These are phyloP conservation scores for Zymoseptoria ardabiliae DNA, from an alignment of 2,329 filamentous ascomycete species.

Conservation along the genomic window DNA sequence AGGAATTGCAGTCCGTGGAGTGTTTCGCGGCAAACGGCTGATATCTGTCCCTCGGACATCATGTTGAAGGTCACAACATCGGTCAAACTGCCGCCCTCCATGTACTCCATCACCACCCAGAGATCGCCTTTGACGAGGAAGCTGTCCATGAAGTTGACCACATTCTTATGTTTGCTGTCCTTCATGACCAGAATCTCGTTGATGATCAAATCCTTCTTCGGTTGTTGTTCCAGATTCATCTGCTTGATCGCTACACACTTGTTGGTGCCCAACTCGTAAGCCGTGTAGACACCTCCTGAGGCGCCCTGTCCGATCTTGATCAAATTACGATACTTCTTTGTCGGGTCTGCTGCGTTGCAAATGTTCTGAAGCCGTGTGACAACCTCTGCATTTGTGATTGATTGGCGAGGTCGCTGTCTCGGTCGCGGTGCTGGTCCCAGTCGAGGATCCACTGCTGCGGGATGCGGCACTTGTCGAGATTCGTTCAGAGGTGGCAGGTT, in stretches of 20 bases:
- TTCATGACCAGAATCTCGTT: slow-evolving; percentile 99
- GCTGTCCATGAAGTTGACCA: slow-evolving; percentile 99
- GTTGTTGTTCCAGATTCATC: slow-evolving; percentile 98
- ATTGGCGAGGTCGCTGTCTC: slow-evolving; percentile 71
- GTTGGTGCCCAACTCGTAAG: slow-evolving; percentile 76
- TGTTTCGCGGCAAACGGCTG: slow-evolving; percentile 89
- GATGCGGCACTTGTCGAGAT: slow-evolving; percentile 18
- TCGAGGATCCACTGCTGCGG: slow-evolving; percentile 38
- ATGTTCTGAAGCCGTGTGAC: slow-evolving; percentile 77
- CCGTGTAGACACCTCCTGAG: slow-evolving; percentile 90
- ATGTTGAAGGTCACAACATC: slow-evolving; percentile 99
- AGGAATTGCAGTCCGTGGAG: slow-evolving; percentile 86
- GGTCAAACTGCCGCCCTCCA: slow-evolving; percentile 95
- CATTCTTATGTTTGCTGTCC: slow-evolving; percentile 95
- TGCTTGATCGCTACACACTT: slow-evolving; percentile 96
- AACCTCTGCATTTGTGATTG: slow-evolving; percentile 63
- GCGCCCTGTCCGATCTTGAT: slow-evolving; percentile 97
- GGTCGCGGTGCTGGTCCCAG: slow-evolving; percentile 58
- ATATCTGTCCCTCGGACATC: slow-evolving; percentile 96
- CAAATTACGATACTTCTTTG: slow-evolving; percentile 75
- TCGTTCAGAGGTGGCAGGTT: slow-evolving; percentile 31
- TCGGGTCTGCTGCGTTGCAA: slow-evolving; percentile 82
- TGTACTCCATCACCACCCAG: slow-evolving; percentile 99
- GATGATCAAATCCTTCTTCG: slow-evolving; percentile 98
- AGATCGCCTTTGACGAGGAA: slow-evolving; percentile 83